Conservation (phyloP, 208 protist genomes). For the Acanthamoeba polyphaga region DNA sequence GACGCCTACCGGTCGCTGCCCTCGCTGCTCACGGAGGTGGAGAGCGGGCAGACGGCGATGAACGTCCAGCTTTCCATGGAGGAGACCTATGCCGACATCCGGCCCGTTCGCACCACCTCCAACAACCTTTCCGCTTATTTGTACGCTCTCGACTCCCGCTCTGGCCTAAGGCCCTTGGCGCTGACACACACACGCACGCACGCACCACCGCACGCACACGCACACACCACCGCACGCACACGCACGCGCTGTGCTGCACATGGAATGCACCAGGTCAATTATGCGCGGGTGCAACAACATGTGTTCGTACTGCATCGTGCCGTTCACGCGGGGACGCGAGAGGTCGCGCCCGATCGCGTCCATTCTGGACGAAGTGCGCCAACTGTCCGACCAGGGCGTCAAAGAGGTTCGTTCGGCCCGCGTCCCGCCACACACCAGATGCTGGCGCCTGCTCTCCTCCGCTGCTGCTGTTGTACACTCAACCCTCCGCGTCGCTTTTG, state of each 20-base stretch:
- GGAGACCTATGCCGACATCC: constrained; percentile 93
- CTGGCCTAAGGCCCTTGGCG: neutral
- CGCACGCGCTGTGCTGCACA: neutral
- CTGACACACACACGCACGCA: neutral
- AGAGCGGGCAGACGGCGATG: constrained; percentile 80
- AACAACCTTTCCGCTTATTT: constrained; percentile 79
- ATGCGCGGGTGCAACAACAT: constrained; percentile 94
- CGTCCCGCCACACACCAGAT: too few relatives aligned
- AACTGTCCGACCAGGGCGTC: constrained; percentile 76
- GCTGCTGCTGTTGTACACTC: neutral
- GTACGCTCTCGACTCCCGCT: constrained; percentile 10
- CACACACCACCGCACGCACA: too few relatives aligned
- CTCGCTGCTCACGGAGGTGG: constrained; percentile 82
- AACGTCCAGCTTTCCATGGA: constrained; percentile 91
- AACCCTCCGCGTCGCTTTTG: neutral
- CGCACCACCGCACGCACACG: too few relatives aligned
- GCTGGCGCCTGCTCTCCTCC: too few relatives aligned
- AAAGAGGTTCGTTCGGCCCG: constrained; percentile 16
- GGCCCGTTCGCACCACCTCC: constrained; percentile 70
- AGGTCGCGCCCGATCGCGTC: constrained; percentile 82
- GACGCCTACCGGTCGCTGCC: constrained; percentile 92
- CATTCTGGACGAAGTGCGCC: constrained; percentile 85
- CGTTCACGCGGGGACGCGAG: constrained; percentile 92
- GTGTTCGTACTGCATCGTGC: constrained; percentile 94
- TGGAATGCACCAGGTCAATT: constrained; percentile 79